These are phyloP conservation scores for Rubus parviflorus DNA, from an alignment of 306 rosid species.

Conservation along the genomic window DNA sequence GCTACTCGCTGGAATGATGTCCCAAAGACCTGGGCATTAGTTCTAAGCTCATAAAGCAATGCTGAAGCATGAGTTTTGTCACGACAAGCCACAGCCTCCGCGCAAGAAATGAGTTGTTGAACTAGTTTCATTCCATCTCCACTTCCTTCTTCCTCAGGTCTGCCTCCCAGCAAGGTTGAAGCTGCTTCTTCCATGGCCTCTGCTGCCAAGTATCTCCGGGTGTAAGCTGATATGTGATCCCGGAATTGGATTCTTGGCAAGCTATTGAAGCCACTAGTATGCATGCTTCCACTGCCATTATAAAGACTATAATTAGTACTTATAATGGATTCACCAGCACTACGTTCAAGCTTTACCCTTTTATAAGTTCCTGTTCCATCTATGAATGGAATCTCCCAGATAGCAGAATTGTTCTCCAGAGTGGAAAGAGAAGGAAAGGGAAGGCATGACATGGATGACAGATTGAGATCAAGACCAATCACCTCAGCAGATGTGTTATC, in stretches of 20 bases:
- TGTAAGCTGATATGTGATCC: conserved; percentile 16
- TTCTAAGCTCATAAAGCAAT: conserved; percentile 13
- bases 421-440: background rate
- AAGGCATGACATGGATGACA: conserved; percentile 17
- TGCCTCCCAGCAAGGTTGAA: background rate
- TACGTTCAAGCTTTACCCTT: background rate
- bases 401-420: background rate
- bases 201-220: conserved; percentile 9
- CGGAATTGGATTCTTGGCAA: conserved; percentile 7
- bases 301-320: background rate
- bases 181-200: conserved; percentile 21
- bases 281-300: background rate
- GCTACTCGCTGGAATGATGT: conserved; percentile 24
- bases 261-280: background rate
- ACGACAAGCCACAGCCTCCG: conserved; percentile 19
- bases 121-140: conserved; percentile 20
- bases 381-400: background rate
- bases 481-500: background rate
- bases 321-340: background rate
- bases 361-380: background rate
- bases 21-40: conserved; percentile 16
- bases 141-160: background rate
- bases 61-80: conserved; percentile 16
- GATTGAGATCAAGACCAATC: conserved; percentile 13
- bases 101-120: conserved; percentile 17